Evolutionary conservation across 2,329 filamentous ascomycete genomes (phyloP).

Genomic region (Trematosphaeria pertusa): DNA sequence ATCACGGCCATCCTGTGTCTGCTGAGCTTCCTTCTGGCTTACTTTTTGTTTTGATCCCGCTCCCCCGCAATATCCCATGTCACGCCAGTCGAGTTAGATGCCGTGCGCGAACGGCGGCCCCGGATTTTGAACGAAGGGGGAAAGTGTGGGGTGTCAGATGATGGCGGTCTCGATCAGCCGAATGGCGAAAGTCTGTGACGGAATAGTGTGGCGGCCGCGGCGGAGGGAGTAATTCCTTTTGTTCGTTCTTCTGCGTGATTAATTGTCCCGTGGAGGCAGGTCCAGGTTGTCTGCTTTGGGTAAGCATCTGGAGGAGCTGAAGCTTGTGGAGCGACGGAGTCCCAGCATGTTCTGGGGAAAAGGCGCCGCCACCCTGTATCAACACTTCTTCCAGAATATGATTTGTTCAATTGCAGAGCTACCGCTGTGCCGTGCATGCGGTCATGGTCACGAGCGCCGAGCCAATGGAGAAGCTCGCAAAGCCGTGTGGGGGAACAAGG

Average conservation of each 20-base stretch:
- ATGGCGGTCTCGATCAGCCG: slow-evolving; percentile 15
- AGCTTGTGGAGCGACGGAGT: slow-evolving; percentile 18
- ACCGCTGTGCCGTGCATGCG: slow-evolving; percentile 5
- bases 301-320: slow-evolving; percentile 27
- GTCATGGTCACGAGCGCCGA: slow-evolving; percentile 21
- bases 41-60: slow-evolving; percentile 84
- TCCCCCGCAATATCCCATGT: slow-evolving; percentile 28
- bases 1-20: slow-evolving; percentile 84
- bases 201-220: slow-evolving; percentile 8
- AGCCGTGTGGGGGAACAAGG: slow-evolving; percentile 24
- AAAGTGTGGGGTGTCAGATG: slow-evolving; percentile 26
- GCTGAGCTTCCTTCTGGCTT: slow-evolving; percentile 90
- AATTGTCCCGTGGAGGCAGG: slow-evolving; percentile 24
- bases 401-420: slow-evolving; percentile 30
- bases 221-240: slow-evolving; percentile 24
- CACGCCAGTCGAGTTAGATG: slow-evolving; percentile 24
- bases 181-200: slow-evolving; percentile 11
- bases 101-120: slow-evolving; percentile 28
- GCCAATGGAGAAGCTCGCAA: slow-evolving; percentile 22
- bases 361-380: slow-evolving; percentile 33
- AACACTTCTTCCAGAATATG: slow-evolving; percentile 34
- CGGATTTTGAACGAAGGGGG: slow-evolving; percentile 25
- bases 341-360: slow-evolving; percentile 22
- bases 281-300: slow-evolving; percentile 27
- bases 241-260: slow-evolving; percentile 24